Evolutionary conservation across 805 yeast species (phyloP).

Genomic region (Wickerhamiella allomyrinae): DNA sequence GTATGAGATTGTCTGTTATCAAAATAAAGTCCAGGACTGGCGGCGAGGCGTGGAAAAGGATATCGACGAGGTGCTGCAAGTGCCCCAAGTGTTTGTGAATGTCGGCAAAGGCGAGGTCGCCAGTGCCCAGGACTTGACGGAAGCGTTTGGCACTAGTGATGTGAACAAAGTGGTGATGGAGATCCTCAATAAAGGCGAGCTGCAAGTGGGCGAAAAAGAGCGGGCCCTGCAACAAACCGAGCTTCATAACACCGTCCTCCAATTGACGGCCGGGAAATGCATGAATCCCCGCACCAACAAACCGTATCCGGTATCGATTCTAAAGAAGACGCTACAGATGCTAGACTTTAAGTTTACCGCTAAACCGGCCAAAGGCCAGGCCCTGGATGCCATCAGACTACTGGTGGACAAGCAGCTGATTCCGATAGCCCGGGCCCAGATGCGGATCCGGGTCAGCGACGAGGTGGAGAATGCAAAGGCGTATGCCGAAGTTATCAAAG

Average conservation of each 20-base stretch:
- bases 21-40: constrained; percentile 93
- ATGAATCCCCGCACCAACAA: constrained; percentile 80
- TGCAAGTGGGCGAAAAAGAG: constrained; percentile 88
- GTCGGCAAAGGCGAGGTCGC: constrained; percentile 94
- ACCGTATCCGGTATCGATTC: constrained; percentile 89
- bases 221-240: constrained; percentile 61
- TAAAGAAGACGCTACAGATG: constrained; percentile 61
- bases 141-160: constrained; percentile 64
- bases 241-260: constrained; percentile 67
- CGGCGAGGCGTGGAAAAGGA: constrained; percentile 80
- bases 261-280: constrained; percentile 75
- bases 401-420: constrained; percentile 67
- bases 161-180: constrained; percentile 62
- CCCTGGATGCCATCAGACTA: constrained; percentile 76
- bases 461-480: constrained; percentile 36
- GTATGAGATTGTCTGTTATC: constrained; percentile 92
- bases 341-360: constrained; percentile 60
- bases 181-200: constrained; percentile 80
- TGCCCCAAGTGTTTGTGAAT: constrained; percentile 84
- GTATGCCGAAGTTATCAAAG: constrained; percentile 30
- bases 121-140: constrained; percentile 62
- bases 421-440: constrained; percentile 87
- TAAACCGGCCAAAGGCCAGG: constrained; percentile 69
- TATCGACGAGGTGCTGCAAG: constrained; percentile 87
- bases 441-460: constrained; percentile 56